phyloP scores from a whole-genome alignment of 2,329 filamentous ascomycete genomes.

The Sporothrix euskadiensis region DNA sequence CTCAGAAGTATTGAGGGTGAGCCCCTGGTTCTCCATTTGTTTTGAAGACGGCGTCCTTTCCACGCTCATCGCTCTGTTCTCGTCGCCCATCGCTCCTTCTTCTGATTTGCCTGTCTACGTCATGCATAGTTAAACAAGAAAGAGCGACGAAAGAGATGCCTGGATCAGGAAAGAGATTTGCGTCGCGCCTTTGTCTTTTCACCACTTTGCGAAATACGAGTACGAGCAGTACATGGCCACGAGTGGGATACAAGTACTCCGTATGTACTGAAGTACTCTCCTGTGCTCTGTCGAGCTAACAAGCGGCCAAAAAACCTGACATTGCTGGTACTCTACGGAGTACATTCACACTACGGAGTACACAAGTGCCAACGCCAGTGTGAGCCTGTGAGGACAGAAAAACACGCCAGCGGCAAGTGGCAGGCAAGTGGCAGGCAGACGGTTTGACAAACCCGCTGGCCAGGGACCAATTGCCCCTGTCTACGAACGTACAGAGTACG shows the following conservation, averaged over 20 bases:
- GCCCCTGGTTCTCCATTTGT: not conserved
- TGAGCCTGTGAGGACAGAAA: not conserved
- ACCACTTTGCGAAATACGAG: not conserved
- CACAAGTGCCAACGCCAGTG: not conserved
- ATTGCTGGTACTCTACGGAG: too few relatives aligned
- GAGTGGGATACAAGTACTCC: not conserved
- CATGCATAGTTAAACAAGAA: not conserved
- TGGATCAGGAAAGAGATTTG: not conserved
- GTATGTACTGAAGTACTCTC: not conserved
- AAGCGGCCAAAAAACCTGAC: not conserved
- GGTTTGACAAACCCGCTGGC: not conserved
- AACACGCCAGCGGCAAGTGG: not conserved
- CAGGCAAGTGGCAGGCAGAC: not conserved
- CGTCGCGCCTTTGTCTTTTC: not conserved
- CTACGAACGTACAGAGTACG: too few relatives aligned
- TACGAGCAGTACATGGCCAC: not conserved
- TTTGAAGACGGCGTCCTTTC: not conserved
- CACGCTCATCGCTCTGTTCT: not conserved
- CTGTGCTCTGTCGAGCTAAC: not conserved
- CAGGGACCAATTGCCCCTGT: constrained; percentile 1
- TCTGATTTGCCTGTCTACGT: not conserved
- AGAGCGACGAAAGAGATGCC: not conserved
- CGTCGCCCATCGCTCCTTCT: not conserved
- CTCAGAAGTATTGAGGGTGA: too few relatives aligned
- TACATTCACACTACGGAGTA: too few relatives aligned